Conservation (phyloP, 2,329 filamentous ascomycete genomes). For the Trichoderma gracile region DNA sequence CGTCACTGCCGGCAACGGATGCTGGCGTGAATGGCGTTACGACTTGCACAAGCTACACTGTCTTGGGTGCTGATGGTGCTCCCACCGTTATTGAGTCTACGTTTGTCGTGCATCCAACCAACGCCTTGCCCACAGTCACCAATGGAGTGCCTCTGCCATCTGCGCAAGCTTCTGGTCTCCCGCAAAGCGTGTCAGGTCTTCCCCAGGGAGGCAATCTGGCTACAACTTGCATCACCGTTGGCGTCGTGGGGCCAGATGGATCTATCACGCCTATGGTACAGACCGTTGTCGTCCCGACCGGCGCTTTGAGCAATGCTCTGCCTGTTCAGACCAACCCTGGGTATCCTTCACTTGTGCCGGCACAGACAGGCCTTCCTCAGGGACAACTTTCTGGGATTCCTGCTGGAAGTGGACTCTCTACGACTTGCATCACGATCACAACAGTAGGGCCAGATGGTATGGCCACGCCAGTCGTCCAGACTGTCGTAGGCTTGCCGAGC, state of each 20-base stretch:
- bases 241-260: conserved; percentile 39
- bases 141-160: conserved; percentile 28
- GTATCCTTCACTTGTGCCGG: conserved; percentile 30
- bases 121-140: conserved; percentile 28
- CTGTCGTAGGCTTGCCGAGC: conserved; percentile 35
- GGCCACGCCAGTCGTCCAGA: conserved; percentile 38
- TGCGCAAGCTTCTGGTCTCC: conserved; percentile 27
- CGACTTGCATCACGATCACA: conserved; percentile 36
- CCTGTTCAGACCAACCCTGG: conserved; percentile 27
- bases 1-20: conserved; percentile 21
- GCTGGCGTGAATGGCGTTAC: conserved; percentile 28
- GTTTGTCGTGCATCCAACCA: conserved; percentile 33
- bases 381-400: conserved; percentile 27
- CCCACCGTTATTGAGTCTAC: conserved; percentile 39
- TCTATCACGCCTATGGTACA: conserved; percentile 36
- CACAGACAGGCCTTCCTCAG: conserved; percentile 30
- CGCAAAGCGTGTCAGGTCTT: conserved; percentile 28
- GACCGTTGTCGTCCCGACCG: conserved; percentile 32
- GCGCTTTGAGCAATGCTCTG: conserved; percentile 21
- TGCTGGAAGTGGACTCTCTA: conserved; percentile 29
- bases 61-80: conserved; percentile 34
- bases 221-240: conserved; percentile 37
- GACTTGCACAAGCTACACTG: conserved; percentile 36
- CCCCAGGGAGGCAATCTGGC: conserved; percentile 28
- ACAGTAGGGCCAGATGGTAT: conserved; percentile 38